Evolutionary conservation across 2,329 filamentous ascomycete species (phyloP), one percentile per base, ranked within the genome.

Genomic region (Podosphaera fusca): DNA sequence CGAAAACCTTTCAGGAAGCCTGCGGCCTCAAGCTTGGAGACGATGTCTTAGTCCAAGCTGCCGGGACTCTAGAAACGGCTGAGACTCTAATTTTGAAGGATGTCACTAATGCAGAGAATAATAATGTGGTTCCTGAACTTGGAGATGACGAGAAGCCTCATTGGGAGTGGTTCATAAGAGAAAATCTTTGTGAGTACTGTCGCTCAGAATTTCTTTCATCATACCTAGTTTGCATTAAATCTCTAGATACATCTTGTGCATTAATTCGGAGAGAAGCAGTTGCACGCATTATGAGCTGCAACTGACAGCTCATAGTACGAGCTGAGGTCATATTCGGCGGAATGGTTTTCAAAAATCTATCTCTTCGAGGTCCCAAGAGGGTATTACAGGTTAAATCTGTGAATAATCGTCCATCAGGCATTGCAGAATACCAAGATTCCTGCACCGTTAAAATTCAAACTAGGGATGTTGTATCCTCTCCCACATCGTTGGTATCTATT

Each of bases 1-100:
- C 85, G 30, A 82, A 85, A 60, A 74, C 79, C 4, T 79, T 94
- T 56, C 82, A 85, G 60, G 82, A 85, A 40, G 76, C 79, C 5
- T 84, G 84, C 62, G 79, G 79, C 0, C 77, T 94, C 63, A 82
- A 83, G 59, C 72, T 92, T 3, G 81, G 80, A 14, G 84, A 88
- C 54, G 76, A 80, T 55, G 72, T 94, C 53, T 74, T 75, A 6
- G 75, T 89, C 31, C 72, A 75, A 1, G 73, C 76, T 8, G 73
- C 74, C 6, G 70, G 69, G 1, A 63, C 70, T 1, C 68, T 83
- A 9, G 71, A 74, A 0, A 75, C 77, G 30, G 78, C 81, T 4
- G 72, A 75, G 3, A 72, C 74, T 34, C 72, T 90, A 2, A 69
- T 77, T 5, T 67, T 89, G 14, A 73, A 75, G 61, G 82, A 87